These are phyloP conservation scores for Neohortaea acidophila DNA, from an alignment of 495 filamentous ascomycete genomes.

Conservation along the genomic window DNA sequence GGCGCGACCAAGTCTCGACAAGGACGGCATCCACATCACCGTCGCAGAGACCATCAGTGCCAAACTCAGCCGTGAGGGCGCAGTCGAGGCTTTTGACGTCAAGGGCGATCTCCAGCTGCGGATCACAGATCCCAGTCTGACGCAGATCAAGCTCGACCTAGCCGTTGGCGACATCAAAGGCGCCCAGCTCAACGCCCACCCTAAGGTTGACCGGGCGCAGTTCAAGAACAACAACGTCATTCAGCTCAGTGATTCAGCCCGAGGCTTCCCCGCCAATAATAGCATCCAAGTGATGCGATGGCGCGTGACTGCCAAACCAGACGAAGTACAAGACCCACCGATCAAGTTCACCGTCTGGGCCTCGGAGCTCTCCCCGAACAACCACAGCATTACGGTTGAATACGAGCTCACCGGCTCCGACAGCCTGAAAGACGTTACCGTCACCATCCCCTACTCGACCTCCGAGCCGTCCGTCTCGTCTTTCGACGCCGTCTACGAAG, in stretches of 20 bases:
- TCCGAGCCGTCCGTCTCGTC: conserved; percentile 78
- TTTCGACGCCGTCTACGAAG: conserved; percentile 88
- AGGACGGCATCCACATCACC: conserved; percentile 51
- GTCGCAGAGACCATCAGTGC: conserved; percentile 78
- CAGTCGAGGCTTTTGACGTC: conserved; percentile 66
- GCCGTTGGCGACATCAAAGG: conserved; percentile 56
- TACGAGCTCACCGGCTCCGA: conserved; percentile 75
- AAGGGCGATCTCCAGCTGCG: conserved; percentile 82
- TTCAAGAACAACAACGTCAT: conserved; percentile 67
- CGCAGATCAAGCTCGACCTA: conserved; percentile 74
- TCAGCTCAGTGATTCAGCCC: conserved; percentile 67
- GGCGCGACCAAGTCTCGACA: conserved; percentile 33
- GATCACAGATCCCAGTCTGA: conserved; percentile 71
- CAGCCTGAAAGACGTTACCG: conserved; percentile 63
- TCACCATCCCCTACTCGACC: conserved; percentile 69
- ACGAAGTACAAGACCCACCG: conserved; percentile 59
- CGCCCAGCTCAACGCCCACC: conserved; percentile 81
- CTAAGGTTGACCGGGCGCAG: conserved; percentile 76
- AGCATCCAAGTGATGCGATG: conserved; percentile 78
- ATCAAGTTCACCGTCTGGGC: conserved; percentile 95
- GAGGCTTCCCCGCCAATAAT: conserved; percentile 84
- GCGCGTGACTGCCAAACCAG: conserved; percentile 56
- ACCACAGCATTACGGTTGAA: conserved; percentile 76
- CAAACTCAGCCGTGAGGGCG: conserved; percentile 71
- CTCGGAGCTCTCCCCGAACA: conserved; percentile 62